A percentile compares a stretch with the other conserved stretches of the same genome.
Conservation (phyloP, 2,329 filamentous ascomycete species). For the Ciborinia camelliae region DNA sequence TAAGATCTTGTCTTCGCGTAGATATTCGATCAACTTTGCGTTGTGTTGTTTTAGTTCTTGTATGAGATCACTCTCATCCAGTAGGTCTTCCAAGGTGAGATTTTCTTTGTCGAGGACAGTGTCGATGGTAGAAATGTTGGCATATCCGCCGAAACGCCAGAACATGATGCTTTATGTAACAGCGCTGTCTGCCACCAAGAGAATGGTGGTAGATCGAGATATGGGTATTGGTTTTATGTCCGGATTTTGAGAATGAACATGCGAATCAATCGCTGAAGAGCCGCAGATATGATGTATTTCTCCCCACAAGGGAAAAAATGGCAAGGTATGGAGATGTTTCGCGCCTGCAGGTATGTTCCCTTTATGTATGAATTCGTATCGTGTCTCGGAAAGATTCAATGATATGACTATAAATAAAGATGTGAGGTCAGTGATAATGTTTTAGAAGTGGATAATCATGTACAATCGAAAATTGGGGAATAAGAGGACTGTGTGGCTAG, state of each 20-base stretch:
- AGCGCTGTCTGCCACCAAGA: slow-evolving; percentile 34
- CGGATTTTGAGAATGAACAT: slow-evolving; percentile 33
- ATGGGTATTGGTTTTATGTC: slow-evolving; percentile 25
- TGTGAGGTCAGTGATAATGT: slow-evolving; percentile 20
- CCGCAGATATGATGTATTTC: slow-evolving; percentile 25
- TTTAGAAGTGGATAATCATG: slow-evolving; percentile 4
- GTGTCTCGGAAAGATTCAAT: slow-evolving; percentile 27
- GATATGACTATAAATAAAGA: slow-evolving; percentile 24
- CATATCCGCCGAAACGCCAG: slow-evolving; percentile 99
- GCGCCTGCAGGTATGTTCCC: slow-evolving; percentile 11
- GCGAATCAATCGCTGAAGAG: slow-evolving; percentile 31
- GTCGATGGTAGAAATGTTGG: slow-evolving; percentile 94
- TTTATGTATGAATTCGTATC: slow-evolving; percentile 26
- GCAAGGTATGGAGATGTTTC: slow-evolving; percentile 8
- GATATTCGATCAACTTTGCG: slow-evolving; percentile 92
- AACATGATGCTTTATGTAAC: slow-evolving; percentile 71
- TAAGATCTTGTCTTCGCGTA: slow-evolving; percentile 82
- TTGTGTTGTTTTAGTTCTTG: slow-evolving; percentile 99
- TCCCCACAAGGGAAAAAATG: slow-evolving; percentile 23
- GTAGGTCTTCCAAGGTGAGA: slow-evolving; percentile 89
- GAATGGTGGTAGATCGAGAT: slow-evolving; percentile 29
- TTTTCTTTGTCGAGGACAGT: slow-evolving; percentile 93
- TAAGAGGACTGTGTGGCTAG: slow-evolving; percentile 11
- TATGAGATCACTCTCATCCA: slow-evolving; percentile 94
- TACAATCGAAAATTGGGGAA: slow-evolving; percentile 9